phyloP scores from a whole-genome alignment of 768 basidiomycete species.

The Kwoniella mangroviensis region DNA sequence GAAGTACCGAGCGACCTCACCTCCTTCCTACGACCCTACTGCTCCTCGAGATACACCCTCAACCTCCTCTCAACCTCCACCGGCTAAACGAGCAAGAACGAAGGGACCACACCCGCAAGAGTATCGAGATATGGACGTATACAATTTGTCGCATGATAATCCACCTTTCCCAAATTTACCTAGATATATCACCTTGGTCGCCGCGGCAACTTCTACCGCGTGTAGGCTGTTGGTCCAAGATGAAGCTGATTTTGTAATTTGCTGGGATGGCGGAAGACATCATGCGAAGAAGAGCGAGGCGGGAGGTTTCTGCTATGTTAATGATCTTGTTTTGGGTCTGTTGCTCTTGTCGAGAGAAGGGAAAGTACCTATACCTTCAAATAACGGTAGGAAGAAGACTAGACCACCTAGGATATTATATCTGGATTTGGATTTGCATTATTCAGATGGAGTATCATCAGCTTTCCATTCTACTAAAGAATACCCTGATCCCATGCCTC shows the following conservation, averaged over 20 bases:
- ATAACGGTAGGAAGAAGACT: constrained; percentile 50
- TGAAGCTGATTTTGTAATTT: constrained; percentile 69
- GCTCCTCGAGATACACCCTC: constrained; percentile 58
- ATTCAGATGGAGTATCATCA: constrained; percentile 82
- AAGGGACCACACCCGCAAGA: constrained; percentile 39
- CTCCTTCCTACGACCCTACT: constrained; percentile 19
- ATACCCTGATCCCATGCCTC: constrained; percentile 59
- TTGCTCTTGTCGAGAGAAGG: constrained; percentile 63
- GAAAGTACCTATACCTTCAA: background rate
- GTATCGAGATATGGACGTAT: constrained; percentile 1
- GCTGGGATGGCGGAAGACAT: constrained; percentile 94
- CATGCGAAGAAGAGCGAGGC: constrained; percentile 79
- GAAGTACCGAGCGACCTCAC: constrained; percentile 9
- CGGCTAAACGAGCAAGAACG: constrained; percentile 8
- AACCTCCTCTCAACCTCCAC: constrained; percentile 8
- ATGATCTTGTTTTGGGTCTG: constrained; percentile 82
- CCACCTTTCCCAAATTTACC: constrained; percentile 73
- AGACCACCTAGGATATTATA: constrained; percentile 71
- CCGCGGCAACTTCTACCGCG: constrained; percentile 78
- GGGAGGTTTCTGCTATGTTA: constrained; percentile 92
- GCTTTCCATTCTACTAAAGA: constrained; percentile 60
- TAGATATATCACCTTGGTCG: constrained; percentile 72
- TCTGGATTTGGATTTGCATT: constrained; percentile 89
- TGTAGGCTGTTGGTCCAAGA: constrained; percentile 63
- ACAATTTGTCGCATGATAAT: constrained; percentile 68